phyloP scores from a whole-genome alignment of 2,329 filamentous ascomycete genomes.

The Paecilomyces dactylethromorphus region DNA sequence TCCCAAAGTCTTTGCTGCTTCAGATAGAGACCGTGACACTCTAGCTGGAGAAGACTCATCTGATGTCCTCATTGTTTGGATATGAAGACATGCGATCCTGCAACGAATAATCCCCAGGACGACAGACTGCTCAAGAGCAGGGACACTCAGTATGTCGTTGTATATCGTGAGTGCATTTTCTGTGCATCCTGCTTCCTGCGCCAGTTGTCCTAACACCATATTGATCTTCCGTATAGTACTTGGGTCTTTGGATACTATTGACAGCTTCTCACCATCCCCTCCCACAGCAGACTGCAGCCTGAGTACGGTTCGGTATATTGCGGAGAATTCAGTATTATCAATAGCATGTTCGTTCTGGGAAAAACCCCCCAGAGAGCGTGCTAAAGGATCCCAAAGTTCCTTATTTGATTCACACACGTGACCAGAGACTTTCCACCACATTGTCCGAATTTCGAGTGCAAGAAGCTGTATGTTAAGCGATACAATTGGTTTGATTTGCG shows the following conservation, averaged over 20 bases:
- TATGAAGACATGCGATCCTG: constrained; percentile 30
- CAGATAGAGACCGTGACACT: constrained; percentile 19
- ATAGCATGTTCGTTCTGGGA: constrained; percentile 25
- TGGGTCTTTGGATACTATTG: constrained; percentile 14
- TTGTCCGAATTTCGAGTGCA: constrained; percentile 33
- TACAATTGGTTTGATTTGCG: constrained; percentile 21
- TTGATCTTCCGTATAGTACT: constrained; percentile 25
- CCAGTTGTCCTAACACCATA: constrained; percentile 31
- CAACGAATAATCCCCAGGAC: constrained; percentile 30
- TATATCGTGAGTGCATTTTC: constrained; percentile 33
- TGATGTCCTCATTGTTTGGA: constrained; percentile 23
- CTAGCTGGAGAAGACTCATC: constrained; percentile 12
- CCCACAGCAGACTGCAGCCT: constrained; percentile 25
- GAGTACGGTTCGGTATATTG: constrained; percentile 28
- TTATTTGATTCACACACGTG: constrained; percentile 34
- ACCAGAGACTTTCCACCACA: constrained; percentile 36
- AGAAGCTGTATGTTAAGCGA: constrained; percentile 34
- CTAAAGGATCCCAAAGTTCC: constrained; percentile 39
- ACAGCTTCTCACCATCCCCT: constrained; percentile 19
- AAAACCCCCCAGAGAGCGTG: constrained; percentile 32
- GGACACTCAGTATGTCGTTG: constrained; percentile 21
- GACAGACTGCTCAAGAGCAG: constrained; percentile 25
- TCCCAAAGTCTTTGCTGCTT: constrained; percentile 28
- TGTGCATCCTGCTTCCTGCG: constrained; percentile 32
- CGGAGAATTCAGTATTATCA: constrained; percentile 31